Percentiles rank a stretch among this genome's conserved stretches.
phyloP scores from a whole-genome alignment of 1,284 basidiomycete species.

The Pascua guehoae region DNA sequence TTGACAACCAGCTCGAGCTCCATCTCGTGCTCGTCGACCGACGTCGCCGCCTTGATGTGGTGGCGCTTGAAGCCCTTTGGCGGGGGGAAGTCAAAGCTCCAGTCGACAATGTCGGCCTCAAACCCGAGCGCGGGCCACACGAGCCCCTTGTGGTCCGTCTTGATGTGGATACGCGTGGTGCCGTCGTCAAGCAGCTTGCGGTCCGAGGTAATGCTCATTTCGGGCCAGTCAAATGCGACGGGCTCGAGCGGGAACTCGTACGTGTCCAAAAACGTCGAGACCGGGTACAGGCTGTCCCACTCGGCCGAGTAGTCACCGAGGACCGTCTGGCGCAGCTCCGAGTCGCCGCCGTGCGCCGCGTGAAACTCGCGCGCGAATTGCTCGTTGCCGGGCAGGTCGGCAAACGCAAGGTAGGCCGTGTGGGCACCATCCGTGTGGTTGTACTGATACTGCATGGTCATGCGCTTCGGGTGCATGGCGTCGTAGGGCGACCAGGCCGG shows the following conservation, averaged over 20 bases:
- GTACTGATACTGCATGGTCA: conserved; percentile 81
- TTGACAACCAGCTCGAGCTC: conserved; percentile 36
- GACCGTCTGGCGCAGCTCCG: conserved; percentile 24
- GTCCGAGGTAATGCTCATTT: conserved; percentile 17
- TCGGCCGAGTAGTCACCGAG: conserved; percentile 53
- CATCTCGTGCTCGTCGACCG: conserved; percentile 32
- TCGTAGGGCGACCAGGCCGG: conserved; percentile 69
- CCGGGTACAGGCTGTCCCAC: conserved; percentile 85
- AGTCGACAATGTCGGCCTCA: conserved; percentile 81
- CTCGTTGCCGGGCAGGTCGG: conserved; percentile 56
- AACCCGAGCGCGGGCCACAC: conserved; percentile 72
- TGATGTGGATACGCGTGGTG: conserved; percentile 65
- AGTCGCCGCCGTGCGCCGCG: conserved; percentile 50
- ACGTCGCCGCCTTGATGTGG: conserved; percentile 68
- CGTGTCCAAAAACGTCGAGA: conserved; percentile 56
- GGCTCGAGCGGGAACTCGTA: conserved; percentile 29
- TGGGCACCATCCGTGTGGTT: conserved; percentile 73
- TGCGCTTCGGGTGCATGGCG: conserved; percentile 76
- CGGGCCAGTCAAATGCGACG: conserved; percentile 39
- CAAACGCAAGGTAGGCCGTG: conserved; percentile 74
- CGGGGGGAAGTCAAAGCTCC: conserved; percentile 74
- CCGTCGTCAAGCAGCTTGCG: conserved; percentile 53
- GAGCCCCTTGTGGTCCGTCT: conserved; percentile 69
- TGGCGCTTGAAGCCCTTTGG: conserved; percentile 73
- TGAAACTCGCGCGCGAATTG: conserved; percentile 66